Conservation (phyloP, 2,329 filamentous ascomycete species). For the Colletotrichum cereale region DNA sequence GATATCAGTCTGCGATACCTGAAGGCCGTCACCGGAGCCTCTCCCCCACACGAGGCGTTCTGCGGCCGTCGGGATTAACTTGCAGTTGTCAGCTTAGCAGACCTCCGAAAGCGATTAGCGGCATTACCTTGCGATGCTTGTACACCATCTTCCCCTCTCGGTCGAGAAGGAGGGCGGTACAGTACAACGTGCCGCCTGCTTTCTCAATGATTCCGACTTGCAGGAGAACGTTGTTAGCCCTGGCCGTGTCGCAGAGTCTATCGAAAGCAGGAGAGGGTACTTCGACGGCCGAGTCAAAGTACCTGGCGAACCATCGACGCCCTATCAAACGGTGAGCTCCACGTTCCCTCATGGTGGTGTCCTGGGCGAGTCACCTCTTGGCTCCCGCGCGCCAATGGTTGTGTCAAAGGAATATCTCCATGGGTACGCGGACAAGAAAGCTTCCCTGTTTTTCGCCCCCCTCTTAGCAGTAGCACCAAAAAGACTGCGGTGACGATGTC, state of each 20-base stretch:
- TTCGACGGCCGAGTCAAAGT: slow-evolving; percentile 54
- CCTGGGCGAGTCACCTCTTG: slow-evolving; percentile 47
- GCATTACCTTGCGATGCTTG: slow-evolving; percentile 53
- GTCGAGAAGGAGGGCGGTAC: slow-evolving; percentile 53
- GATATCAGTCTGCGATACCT: slow-evolving; percentile 54
- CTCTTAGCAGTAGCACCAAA: neutral
- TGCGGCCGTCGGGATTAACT: slow-evolving; percentile 54
- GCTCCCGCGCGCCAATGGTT: slow-evolving; percentile 56
- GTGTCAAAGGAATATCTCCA: slow-evolving; percentile 58
- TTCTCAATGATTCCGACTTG: slow-evolving; percentile 57
- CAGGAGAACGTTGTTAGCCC: slow-evolving; percentile 50
- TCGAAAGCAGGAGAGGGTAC: slow-evolving; percentile 54
- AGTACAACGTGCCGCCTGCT: slow-evolving; percentile 56
- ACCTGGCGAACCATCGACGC: slow-evolving; percentile 56
- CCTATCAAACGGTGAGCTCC: slow-evolving; percentile 43
- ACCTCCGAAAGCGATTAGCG: neutral
- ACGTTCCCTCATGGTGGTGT: neutral
- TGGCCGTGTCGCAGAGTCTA: slow-evolving; percentile 49
- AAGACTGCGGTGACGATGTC: neutral
- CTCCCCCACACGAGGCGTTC: slow-evolving; percentile 61
- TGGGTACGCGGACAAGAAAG: slow-evolving; percentile 56
- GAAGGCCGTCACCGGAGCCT: slow-evolving; percentile 54
- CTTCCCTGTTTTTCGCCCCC: slow-evolving; percentile 48
- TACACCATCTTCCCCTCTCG: slow-evolving; percentile 52
- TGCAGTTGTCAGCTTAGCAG: slow-evolving; percentile 13